Conservation (phyloP, 179 eudicot species). For the Silene coronaria region DNA sequence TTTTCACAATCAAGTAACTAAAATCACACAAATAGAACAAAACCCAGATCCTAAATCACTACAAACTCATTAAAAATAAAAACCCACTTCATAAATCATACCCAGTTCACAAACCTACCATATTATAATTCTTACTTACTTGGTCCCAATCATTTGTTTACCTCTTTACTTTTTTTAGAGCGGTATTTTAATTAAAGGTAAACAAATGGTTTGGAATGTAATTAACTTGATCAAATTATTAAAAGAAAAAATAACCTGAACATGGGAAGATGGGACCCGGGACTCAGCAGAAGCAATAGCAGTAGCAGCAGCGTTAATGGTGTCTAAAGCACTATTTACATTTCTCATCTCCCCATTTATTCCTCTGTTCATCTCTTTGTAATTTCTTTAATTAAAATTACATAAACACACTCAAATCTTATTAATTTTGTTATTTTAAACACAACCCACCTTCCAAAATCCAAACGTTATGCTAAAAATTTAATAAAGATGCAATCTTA, state of each 20-base stretch:
- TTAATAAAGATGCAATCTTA: slow-evolving; percentile 9
- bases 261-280: slow-evolving; percentile 50
- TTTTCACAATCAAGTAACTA: neutral
- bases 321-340: slow-evolving; percentile 54
- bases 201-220: neutral
- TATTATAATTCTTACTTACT: too few species aligned
- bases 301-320: slow-evolving; percentile 86
- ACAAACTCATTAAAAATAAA: slow-evolving; percentile 10
- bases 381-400: slow-evolving; percentile 9
- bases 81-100: slow-evolving; percentile 18
- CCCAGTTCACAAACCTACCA: slow-evolving; percentile 6
- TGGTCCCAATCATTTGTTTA: too few species aligned
- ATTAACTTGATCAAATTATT: neutral
- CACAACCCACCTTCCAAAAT: slow-evolving; percentile 21
- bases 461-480: slow-evolving; percentile 18
- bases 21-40: neutral
- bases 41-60: slow-evolving; percentile 26
- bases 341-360: slow-evolving; percentile 50
- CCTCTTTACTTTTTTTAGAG: too few species aligned
- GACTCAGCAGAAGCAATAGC: slow-evolving; percentile 77
- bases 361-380: slow-evolving; percentile 35
- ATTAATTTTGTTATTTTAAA: neutral
- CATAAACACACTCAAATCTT: slow-evolving; percentile 12
- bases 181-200: too few species aligned
- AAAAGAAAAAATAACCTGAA: slow-evolving; percentile 43